Evolutionary conservation across 306 rosid species (phyloP).

Genomic region (Quercus engelmannii): DNA sequence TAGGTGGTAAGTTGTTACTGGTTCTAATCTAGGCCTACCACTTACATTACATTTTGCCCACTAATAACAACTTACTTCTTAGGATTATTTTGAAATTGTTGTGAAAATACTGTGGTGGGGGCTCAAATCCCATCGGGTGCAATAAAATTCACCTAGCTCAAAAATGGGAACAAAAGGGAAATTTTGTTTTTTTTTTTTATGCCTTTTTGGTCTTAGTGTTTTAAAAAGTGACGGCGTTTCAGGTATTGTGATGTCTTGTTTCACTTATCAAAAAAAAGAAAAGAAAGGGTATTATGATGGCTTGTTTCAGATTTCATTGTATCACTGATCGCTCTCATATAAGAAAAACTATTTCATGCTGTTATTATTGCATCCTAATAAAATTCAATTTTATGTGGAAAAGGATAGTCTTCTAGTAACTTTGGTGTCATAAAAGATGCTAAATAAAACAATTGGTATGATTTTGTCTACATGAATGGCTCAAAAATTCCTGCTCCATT

Average conservation of each 20-base stretch:
- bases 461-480: background rate
- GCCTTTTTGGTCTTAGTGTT: background rate
- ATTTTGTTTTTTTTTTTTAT: background rate
- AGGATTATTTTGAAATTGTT: too few relatives aligned
- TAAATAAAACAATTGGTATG: background rate
- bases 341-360: conserved; percentile 2
- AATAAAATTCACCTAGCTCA: too few relatives aligned
- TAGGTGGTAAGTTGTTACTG: too few relatives aligned
- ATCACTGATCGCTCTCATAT: background rate
- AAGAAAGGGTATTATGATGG: background rate
- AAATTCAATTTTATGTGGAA: background rate
- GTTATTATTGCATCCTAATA: background rate
- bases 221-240: background rate
- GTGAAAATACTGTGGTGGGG: too few relatives aligned
- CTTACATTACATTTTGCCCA: too few relatives aligned
- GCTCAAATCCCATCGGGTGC: too few relatives aligned
- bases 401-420: background rate
- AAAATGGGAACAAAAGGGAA: background rate
- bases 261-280: too few relatives aligned
- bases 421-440: background rate
- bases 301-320: too few relatives aligned
- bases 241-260: background rate
- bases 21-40: too few relatives aligned
- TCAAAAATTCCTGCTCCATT: background rate
- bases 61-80: too few relatives aligned